Conservation (phyloP, 2,329 filamentous ascomycete genomes). For the Zelopaecilomyces penicillatus region DNA sequence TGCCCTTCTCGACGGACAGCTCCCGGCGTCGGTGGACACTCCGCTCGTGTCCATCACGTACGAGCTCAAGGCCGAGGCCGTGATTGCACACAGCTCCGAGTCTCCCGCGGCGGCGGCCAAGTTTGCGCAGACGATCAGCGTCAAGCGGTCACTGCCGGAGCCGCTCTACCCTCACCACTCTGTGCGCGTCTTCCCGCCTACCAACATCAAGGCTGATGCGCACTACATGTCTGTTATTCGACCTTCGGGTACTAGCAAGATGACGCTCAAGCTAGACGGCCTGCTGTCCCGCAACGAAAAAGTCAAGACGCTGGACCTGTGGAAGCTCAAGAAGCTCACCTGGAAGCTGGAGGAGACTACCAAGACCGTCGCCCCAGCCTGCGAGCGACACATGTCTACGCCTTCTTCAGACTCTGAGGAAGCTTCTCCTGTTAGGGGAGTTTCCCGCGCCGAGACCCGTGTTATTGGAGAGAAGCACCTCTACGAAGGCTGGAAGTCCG, state of each 20-base stretch:
- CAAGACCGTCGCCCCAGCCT: constrained; percentile 71
- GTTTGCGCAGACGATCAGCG: constrained; percentile 58
- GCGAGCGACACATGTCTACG: constrained; percentile 58
- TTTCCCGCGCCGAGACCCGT: constrained; percentile 65
- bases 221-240: constrained; percentile 77
- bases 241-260: constrained; percentile 72
- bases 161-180: constrained; percentile 78
- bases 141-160: constrained; percentile 68
- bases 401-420: constrained; percentile 32
- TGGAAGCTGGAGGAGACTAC: constrained; percentile 90
- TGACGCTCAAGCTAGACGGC: constrained; percentile 78
- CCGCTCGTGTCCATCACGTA: constrained; percentile 68
- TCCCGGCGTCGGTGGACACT: constrained; percentile 77
- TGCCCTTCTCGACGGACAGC: constrained; percentile 71
- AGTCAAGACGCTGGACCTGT: constrained; percentile 65
- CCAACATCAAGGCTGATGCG: constrained; percentile 81
- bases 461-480: constrained; percentile 74
- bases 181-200: constrained; percentile 90
- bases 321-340: constrained; percentile 83
- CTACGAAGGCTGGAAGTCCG: constrained; percentile 83
- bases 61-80: constrained; percentile 61
- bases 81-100: constrained; percentile 48
- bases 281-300: constrained; percentile 63
- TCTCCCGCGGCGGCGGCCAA: constrained; percentile 33
- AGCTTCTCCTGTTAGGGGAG: constrained; percentile 48